A percentile compares a stretch with the other conserved stretches of the same genome.
Evolutionary conservation across 148 eudicot species (phyloP).

Genomic region (Chenopodium suecicum): DNA sequence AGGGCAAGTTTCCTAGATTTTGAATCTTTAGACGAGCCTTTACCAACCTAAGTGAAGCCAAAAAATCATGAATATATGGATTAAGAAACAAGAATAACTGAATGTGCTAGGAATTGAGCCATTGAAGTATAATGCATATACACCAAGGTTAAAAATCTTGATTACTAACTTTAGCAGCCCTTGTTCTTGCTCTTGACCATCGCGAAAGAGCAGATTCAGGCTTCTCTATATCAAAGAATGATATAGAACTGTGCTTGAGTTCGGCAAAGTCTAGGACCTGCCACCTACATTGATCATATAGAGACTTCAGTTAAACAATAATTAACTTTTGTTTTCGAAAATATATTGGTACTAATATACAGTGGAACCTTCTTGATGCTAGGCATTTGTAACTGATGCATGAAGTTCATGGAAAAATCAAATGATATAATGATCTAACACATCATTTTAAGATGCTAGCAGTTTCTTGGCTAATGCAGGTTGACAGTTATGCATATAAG

Average conservation of each 20-base stretch:
- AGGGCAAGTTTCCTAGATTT: constrained; percentile 66
- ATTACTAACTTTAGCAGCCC: constrained; percentile 56
- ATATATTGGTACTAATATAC: too few species aligned
- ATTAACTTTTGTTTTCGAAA: too few species aligned
- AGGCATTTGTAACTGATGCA: too few species aligned
- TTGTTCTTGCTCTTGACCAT: constrained; percentile 65
- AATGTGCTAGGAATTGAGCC: not conserved
- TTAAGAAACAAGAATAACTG: not conserved
- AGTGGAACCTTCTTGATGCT: too few species aligned
- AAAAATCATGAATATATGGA: not conserved
- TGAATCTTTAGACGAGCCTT: constrained; percentile 57
- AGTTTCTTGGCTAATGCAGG: not conserved
- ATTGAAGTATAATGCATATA: not conserved
- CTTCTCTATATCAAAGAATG: constrained; percentile 54
- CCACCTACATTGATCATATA: constrained; percentile 42
- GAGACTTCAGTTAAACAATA: not conserved
- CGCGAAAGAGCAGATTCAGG: constrained; percentile 50
- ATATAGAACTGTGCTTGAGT: constrained; percentile 56
- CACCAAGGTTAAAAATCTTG: not conserved
- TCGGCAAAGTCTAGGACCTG: constrained; percentile 65
- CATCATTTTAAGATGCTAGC: not conserved
- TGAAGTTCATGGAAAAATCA: too few species aligned
- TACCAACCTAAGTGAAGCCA: constrained; percentile 43
- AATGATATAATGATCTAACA: too few species aligned
- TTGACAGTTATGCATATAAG: not conserved